Evolutionary conservation across 352 stramenopile genomes (phyloP).

Genomic region (Thalassiosira sp.): DNA sequence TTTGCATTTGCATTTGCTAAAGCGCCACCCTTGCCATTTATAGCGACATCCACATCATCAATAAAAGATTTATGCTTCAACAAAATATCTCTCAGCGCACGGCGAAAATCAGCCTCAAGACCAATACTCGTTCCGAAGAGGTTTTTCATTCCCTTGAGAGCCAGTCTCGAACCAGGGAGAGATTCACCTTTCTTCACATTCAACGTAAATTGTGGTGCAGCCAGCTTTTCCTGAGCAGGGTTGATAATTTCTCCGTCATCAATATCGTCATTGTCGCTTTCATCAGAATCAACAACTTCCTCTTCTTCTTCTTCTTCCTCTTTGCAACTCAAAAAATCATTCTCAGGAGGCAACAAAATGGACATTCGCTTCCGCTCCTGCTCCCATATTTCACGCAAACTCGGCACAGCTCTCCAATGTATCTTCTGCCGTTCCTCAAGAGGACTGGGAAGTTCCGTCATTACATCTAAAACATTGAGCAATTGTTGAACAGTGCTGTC

Average conservation of each 20-base stretch:
- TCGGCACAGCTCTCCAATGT: conserved; percentile 82
- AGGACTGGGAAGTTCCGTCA: conserved; percentile 59
- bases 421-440: conserved; percentile 66
- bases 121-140: conserved; percentile 66
- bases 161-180: conserved; percentile 64
- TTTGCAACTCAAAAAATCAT: conserved; percentile 75
- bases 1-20: background rate
- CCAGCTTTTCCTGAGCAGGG: background rate
- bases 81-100: conserved; percentile 73
- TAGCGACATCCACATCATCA: conserved; percentile 48
- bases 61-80: conserved; percentile 58
- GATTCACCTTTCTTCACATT: conserved; percentile 70
- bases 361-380: conserved; percentile 78
- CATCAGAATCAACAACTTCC: conserved; percentile 8
- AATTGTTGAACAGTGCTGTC: conserved; percentile 73
- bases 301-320: no score
- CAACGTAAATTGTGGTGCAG: conserved; percentile 62
- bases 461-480: conserved; percentile 71
- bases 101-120: conserved; percentile 70
- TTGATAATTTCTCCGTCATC: conserved; percentile 6
- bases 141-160: conserved; percentile 63
- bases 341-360: conserved; percentile 57
- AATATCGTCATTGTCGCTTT: conserved; percentile 15
- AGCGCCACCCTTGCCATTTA: conserved; percentile 3
- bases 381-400: conserved; percentile 80